Evolutionary conservation across 2,329 filamentous ascomycete genomes (phyloP), one percentile per base, ranked within the genome.

Genomic region (Scedosporium apiospermum): DNA sequence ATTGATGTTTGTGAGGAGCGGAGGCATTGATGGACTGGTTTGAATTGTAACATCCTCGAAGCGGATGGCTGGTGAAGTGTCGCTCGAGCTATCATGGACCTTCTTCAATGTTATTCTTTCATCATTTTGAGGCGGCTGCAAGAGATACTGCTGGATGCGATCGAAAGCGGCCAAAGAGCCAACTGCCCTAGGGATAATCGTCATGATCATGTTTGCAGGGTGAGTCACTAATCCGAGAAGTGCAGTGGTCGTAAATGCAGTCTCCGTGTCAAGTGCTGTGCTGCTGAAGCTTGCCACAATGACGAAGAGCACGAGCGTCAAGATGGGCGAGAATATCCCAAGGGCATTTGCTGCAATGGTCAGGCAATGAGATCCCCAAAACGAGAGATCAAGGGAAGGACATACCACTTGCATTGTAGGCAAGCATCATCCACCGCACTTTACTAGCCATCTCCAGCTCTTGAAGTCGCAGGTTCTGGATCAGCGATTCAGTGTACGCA

Each of bases 141-240:
- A 12, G n/a, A 49, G 18, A 49, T 49, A 21, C 6, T 49, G n/a
- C 44, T 49, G 44, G n/a, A 18, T 21, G 9, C 16, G 16, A 3
- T 49, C 18, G 44, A 49, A 49, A 21, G n/a, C 18, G 2, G 63
- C 51, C 9, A 57, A 60, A 14, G 59, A 58, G 9, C 57, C 23
- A 14, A 51, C 30, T 10, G 58, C 63, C 21, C 60, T n/a, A 14
- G 65, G 65, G 4, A 65, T 58, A 38, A 66, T 64, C 9, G 65
- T 64, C 65, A 66, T 66, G 51, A 66, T 62, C 65, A 66, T 65
- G 62, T 66, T 66, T n/a, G 65, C 65, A 3, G 65, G 64, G n/a
- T 66, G 60, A 1, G 65, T 66, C 4, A 66, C 62, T 38, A 63
- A 57, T 10, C 44, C 62, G 4, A 63, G 59, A 3, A 62, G 38